Evolutionary conservation across 805 yeast genomes (phyloP).

Genomic region (Lipomyces yamadae): DNA sequence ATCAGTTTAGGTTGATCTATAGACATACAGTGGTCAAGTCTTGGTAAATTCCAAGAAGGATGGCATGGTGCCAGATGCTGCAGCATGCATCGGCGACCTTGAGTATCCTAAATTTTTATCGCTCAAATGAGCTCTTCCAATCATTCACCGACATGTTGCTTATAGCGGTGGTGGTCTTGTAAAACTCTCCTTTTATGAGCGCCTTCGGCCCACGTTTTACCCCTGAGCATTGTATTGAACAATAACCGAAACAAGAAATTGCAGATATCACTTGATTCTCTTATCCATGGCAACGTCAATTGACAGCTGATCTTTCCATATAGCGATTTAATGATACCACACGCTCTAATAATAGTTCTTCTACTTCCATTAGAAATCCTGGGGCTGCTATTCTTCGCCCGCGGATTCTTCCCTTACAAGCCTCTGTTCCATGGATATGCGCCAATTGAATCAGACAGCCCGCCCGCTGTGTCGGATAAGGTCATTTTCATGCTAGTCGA

Average conservation of each 20-base stretch:
- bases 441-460: conserved; percentile 45
- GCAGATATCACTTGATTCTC: neutral
- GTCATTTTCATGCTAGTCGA: conserved; percentile 86
- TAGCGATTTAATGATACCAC: conserved; percentile 13
- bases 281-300: neutral
- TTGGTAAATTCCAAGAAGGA: no score
- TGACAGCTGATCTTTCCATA: neutral
- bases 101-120: no score
- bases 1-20: no score
- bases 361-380: conserved; percentile 49
- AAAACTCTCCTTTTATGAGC: no score
- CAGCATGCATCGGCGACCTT: no score
- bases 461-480: conserved; percentile 60
- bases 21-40: no score
- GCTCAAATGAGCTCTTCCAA: no score
- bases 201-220: neutral
- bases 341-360: conserved; percentile 15
- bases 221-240: neutral
- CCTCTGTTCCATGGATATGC: conserved; percentile 66
- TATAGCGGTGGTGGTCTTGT: no score
- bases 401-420: conserved; percentile 93
- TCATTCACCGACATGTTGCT: no score
- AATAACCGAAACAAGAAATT: no score
- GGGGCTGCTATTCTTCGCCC: conserved; percentile 67
- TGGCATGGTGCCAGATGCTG: no score